phyloP scores from a whole-genome alignment of 2,329 filamentous ascomycete species.

The Ophiostoma montium region DNA sequence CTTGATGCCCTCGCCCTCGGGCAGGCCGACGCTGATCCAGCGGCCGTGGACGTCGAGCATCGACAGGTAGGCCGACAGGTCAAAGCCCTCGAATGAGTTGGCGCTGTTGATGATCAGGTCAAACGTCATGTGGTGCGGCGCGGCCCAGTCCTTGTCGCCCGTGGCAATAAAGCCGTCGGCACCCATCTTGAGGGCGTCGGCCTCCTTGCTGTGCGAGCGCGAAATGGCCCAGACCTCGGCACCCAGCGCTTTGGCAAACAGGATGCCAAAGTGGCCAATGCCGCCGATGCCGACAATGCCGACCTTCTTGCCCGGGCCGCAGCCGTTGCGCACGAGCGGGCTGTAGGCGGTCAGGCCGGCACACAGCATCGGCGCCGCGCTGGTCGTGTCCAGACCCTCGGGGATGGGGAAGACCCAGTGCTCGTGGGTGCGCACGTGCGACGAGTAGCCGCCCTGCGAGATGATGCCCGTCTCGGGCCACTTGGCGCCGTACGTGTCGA shows the following conservation, averaged over 20 bases:
- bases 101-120: slow-evolving; percentile 68
- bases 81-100: slow-evolving; percentile 53
- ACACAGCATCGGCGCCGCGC: slow-evolving; percentile 71
- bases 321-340: slow-evolving; percentile 61
- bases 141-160: slow-evolving; percentile 41
- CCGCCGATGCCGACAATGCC: slow-evolving; percentile 61
- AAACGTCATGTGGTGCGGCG: slow-evolving; percentile 46
- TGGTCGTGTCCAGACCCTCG: slow-evolving; percentile 45
- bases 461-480: slow-evolving; percentile 36
- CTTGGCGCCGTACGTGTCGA: slow-evolving; percentile 44
- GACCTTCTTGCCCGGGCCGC: slow-evolving; percentile 65
- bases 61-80: slow-evolving; percentile 57
- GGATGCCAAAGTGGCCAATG: slow-evolving; percentile 55
- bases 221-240: slow-evolving; percentile 50
- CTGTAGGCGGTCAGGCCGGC: slow-evolving; percentile 71
- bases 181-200: slow-evolving; percentile 43
- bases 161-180: slow-evolving; percentile 47
- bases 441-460: slow-evolving; percentile 41
- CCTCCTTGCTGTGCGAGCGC: slow-evolving; percentile 44
- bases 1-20: slow-evolving; percentile 57
- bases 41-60: slow-evolving; percentile 69
- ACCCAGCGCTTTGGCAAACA: slow-evolving; percentile 55
- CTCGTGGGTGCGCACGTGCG: slow-evolving; percentile 42
- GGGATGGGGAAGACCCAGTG: slow-evolving; percentile 68
- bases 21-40: slow-evolving; percentile 69